Evolutionary conservation across 345 rosid genomes (phyloP), one percentile per base, ranked within the genome.

Genomic region (Draba incana): DNA sequence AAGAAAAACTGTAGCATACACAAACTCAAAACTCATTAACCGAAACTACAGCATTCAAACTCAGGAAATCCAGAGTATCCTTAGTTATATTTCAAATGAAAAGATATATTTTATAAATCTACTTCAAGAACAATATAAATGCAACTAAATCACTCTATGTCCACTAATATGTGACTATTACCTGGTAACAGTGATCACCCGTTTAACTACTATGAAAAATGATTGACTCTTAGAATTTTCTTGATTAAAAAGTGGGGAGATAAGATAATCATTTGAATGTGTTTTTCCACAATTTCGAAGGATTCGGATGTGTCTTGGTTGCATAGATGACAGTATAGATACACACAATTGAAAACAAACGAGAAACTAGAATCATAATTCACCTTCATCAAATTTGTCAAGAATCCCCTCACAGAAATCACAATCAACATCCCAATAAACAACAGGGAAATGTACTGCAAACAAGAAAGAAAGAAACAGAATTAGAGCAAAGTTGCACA

Each of bases 321-420:
- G 42, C 33, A 69, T 49, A 44, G 39, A 50, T 28, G 52, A 57
- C 35, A 57, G 27, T 39, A 63, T 8, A 66, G 14, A 10, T 24
- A 30, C 0, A 28, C 50, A 43, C 48, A 12, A 42, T 14, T 37
- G 45, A 24, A 50, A 73, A 41, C 5, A 33, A 50, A 57, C 0
- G 2, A 57, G 28, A 64, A 48, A 42, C 24, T 10, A 49, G 16
- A 66, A 49, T 58, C n/a, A 51, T 14, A 50, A 50, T 4, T 81
- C 75, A 88, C 95, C 99, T 94, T 91, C 97, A 94, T 91, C 49
- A 94, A 68, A 66, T 90, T 93, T 62, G 95, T 79, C 72, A 93
- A 81, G 83, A 93, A 93, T 52, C 97, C 96, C 27, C 96, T 90
- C 27, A 94, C 99, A 37, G 99, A 91, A 64, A 94, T 84, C 53